Conservation (phyloP, 345 rosid genomes). For the Populus nigra region DNA sequence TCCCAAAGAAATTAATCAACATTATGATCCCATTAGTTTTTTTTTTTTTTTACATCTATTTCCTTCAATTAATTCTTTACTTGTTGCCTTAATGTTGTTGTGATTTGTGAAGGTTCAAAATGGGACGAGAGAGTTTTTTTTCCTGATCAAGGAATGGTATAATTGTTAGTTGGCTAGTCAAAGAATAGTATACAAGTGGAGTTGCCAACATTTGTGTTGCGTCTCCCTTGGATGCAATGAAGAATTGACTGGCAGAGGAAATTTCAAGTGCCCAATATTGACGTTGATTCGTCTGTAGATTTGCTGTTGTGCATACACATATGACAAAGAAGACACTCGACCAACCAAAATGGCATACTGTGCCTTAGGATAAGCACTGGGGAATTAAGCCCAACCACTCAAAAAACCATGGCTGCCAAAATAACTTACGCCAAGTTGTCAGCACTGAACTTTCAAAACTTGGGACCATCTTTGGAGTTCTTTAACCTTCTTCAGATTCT, state of each 20-base stretch:
- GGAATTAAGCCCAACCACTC: not conserved
- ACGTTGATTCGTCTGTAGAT: not conserved
- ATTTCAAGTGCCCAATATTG: not conserved
- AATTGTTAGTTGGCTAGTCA: not conserved
- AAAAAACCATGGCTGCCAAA: not conserved
- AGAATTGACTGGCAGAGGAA: not conserved
- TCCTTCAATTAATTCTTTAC: rapidly evolving
- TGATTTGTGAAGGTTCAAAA: not conserved
- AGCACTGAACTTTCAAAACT: too few relatives aligned
- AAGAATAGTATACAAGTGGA: not conserved
- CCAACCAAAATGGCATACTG: not conserved
- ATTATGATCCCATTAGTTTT: too few relatives aligned
- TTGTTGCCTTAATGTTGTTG: not conserved
- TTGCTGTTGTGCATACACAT: not conserved
- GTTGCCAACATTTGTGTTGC: not conserved
- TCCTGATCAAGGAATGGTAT: not conserved
- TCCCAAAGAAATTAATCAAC: too few relatives aligned
- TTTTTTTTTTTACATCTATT: not conserved
- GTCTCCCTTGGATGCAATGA: not conserved
- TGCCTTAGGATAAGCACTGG: not conserved
- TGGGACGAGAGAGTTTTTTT: not conserved
- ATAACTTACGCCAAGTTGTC: too few relatives aligned
- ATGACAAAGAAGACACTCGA: not conserved
- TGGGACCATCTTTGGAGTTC: too few relatives aligned
- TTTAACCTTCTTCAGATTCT: too few relatives aligned